Evolutionary conservation across 352 stramenopile genomes (phyloP), one percentile per base, ranked within the genome.

Genomic region (Globisporangium solare): DNA sequence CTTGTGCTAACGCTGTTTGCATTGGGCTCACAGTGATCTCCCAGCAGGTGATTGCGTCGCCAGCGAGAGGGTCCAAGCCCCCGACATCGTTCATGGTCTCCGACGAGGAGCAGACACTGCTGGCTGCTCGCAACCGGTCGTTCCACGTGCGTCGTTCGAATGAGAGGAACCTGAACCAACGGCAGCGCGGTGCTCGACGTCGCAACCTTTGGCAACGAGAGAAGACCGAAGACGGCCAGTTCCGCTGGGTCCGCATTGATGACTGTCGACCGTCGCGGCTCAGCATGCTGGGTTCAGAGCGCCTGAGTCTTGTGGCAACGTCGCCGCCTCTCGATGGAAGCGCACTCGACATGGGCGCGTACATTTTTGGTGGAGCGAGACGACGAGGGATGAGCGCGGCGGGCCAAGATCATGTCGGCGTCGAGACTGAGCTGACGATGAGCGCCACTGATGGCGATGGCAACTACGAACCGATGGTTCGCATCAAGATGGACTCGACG

Each of bases 91-190:
- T 81, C 39, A 52, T 47, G 7, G 42, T 70, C 8, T 68, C 62
- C 0, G 61, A 66, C 0, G 68, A 74, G 17, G 57, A 70, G 24
- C 60, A 72, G 51, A 70, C 65, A 14, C 56, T 74, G 12, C 68
- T 88, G 20, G 73, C 72, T 0, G 83, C 80, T 11, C 70, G 80
- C 17, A 88, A 87, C 20, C 73, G 83, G 1, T 89, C 81, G 8
- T 89, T 93, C 56, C 83, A 93, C 55, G 83, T 87, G n/a, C 78
- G 81, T 1, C 67, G 81, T 1, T 66, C 90, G 22, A 91, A 93
- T 54, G 80, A 86, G 27, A 87, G 87, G 74, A 89, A 93, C 51
- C 48, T 93, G 27, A 93, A 80, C 54, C 83, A 91, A 62, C 70
- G 81, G 3, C 83, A 93, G 56, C 74, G 83, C 20, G 81, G 81